Conservation (phyloP, 1,284 basidiomycete genomes). For the Rhodotorula sp. region DNA sequence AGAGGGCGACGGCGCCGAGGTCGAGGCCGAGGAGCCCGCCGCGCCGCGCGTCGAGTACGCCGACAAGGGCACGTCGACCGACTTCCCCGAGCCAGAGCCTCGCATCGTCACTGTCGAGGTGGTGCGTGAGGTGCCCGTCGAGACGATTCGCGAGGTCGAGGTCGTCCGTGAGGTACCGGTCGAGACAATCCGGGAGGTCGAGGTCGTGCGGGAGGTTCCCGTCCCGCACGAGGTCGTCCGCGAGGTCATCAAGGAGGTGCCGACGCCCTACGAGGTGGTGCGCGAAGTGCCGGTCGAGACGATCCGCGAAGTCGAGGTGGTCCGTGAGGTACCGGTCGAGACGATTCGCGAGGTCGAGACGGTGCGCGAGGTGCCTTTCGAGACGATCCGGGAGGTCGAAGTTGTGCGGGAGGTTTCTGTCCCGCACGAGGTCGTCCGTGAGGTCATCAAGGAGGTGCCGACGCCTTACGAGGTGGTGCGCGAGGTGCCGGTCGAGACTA, state of each 20-base stretch:
- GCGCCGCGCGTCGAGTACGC: conserved; percentile 23
- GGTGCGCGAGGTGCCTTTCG: conserved; percentile 13
- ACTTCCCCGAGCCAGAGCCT: conserved; percentile 57
- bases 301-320: conserved; percentile 43
- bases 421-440: neutral
- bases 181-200: conserved; percentile 58
- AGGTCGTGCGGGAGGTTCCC: conserved; percentile 44
- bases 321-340: conserved; percentile 15
- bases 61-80: conserved; percentile 37
- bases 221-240: conserved; percentile 7
- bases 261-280: conserved; percentile 52
- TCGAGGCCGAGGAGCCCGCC: neutral
- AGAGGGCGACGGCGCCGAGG: conserved; percentile 9
- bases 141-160: neutral
- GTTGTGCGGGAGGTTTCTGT: conserved; percentile 15
- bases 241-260: conserved; percentile 6
- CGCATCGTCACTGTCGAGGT: conserved; percentile 11
- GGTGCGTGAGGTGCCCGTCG: conserved; percentile 37
- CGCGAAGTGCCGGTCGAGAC: conserved; percentile 51
- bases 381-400: conserved; percentile 14
- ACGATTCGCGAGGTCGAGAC: conserved; percentile 8
- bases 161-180: neutral
- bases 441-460: conserved; percentile 2
- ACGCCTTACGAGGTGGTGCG: conserved; percentile 6
- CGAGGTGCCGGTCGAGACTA: conserved; percentile 20